phyloP scores from a whole-genome alignment of 768 basidiomycete genomes.

The Pleurotus pulmonarius region DNA sequence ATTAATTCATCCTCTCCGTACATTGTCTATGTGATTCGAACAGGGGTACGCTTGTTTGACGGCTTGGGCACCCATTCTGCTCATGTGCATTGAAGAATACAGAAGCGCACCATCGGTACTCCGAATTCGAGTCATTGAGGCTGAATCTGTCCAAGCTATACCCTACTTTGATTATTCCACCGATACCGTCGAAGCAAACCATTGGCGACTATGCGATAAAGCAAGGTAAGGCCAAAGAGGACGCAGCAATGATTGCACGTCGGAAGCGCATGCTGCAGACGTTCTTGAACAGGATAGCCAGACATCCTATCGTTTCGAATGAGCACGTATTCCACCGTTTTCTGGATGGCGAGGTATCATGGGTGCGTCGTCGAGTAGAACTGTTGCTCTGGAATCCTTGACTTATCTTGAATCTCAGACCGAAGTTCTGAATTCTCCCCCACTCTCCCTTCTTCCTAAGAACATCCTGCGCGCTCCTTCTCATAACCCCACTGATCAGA shows the following conservation, averaged over 20 bases:
- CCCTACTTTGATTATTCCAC: conserved; percentile 94
- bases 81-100: conserved; percentile 48
- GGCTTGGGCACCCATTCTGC: conserved; percentile 2
- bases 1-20: conserved; percentile 86
- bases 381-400: conserved; percentile 3
- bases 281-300: conserved; percentile 85
- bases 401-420: conserved; percentile 41
- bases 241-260: conserved; percentile 84
- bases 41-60: conserved; percentile 57
- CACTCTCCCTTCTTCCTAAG: conserved; percentile 88
- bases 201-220: conserved; percentile 97
- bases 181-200: conserved; percentile 95
- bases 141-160: conserved; percentile 81
- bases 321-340: conserved; percentile 97
- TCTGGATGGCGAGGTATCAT: conserved; percentile 92
- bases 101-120: conserved; percentile 88
- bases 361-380: conserved; percentile 52
- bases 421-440: conserved; percentile 91
- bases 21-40: conserved; percentile 89
- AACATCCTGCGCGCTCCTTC: conserved; percentile 94
- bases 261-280: conserved; percentile 94
- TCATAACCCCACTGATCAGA: conserved; percentile 86
- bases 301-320: conserved; percentile 93
- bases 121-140: conserved; percentile 94
- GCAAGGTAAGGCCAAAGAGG: conserved; percentile 95